Evolutionary conservation across 2,329 filamentous ascomycete species (phyloP), one percentile per base, ranked within the genome.

Genomic region (Ceratocystis ficicola): DNA sequence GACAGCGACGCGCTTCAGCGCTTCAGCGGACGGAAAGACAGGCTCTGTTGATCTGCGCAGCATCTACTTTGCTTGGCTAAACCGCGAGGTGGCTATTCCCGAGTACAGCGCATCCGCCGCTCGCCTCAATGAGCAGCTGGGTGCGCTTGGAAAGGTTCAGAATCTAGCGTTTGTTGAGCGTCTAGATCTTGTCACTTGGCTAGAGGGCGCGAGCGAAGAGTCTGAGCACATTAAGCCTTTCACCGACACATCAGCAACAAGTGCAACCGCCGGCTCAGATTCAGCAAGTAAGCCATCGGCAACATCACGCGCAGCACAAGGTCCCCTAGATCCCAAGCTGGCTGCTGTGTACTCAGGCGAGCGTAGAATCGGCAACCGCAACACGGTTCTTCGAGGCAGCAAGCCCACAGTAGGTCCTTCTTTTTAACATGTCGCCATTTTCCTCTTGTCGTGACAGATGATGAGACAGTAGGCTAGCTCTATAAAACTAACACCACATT

Each of bases 11-110:
- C 90, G 94, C 71, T 97, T 97, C 78, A 63, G 62, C 36, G 82
- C 89, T 68, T 92, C 90, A n/a, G 83, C 84, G 67, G 83, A 83
- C 71, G 81, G 83, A 66, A 81, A 87, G 3, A 57, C 6, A 22
- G 30, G 61, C 2, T 20, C 50, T 12, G 86, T 96, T 72, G 90
- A 96, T 74, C 80, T 99, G 70, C 90, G 94, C 73, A 94, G 88
- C 74, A 93, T 96, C 76, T 96, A 93, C 79, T 96, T 97, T 73
- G 91, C 91, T 66, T 99, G 91, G 90, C 81, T 89, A 72, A 95
- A 96, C 77, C 90, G 91, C 75, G 93, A 97, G 77, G 85, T 88
- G 65, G 85, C 88, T 65, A 91, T 95, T 70, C 88, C 89, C 10
- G 90, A 95, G 71, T 97, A 97, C 81, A 94, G 96, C 76, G 84